Base-by-base conservation (phyloP, 176 grass and related monocot genomes). In the barley (Hordeum vulgare) region DNA sequence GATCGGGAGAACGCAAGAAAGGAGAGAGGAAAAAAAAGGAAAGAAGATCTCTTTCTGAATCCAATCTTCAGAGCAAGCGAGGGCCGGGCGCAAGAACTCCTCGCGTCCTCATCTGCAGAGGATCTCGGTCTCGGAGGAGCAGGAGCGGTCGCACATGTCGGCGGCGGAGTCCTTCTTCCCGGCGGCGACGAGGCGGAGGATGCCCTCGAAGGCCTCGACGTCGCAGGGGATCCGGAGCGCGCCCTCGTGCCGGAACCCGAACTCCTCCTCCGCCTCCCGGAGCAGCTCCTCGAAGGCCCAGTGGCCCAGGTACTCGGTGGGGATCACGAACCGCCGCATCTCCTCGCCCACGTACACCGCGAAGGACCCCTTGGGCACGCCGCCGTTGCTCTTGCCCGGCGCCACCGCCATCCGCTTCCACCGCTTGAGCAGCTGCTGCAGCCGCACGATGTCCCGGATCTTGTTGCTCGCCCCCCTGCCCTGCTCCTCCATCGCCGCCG, bases 301-400 rank as follows among this genome's bases (percentile, higher is more conserved):
- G 81, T 91, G 92, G 35, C 84, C 74, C 35, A 97, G 81, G 88
- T 91, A 94, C 59, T 94, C 92, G 6, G 95, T 97, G 42, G 95
- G 95, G 81, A 97, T 97, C 10, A 97, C 95, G 66, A 97, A 97
- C 84, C 95, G 81, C 72, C 87, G 89, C 95, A 91, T 94, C 83
- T 97, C 92, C 44, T 94, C 88, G 25, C 95, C 92, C 0, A 97
- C 95, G 71, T 91, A 97, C 71, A 97, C 95, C 3, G 90, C 92
- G 26, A 97, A 88, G 81, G 78, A 94, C 4, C 95, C 95, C 83
- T 87, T 91, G 4, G 95, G 95, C 71, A 85, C 35, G 82, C 63
- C 74, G 61, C 76, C 82, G 67, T 37, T 37, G 37, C 24, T 84
- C 45, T 74, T 78, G 21, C 71, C 81, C 0, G 90, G 88, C 25